Evolutionary conservation across 768 basidiomycete species (phyloP).

Genomic region (Collybia mongolica): DNA sequence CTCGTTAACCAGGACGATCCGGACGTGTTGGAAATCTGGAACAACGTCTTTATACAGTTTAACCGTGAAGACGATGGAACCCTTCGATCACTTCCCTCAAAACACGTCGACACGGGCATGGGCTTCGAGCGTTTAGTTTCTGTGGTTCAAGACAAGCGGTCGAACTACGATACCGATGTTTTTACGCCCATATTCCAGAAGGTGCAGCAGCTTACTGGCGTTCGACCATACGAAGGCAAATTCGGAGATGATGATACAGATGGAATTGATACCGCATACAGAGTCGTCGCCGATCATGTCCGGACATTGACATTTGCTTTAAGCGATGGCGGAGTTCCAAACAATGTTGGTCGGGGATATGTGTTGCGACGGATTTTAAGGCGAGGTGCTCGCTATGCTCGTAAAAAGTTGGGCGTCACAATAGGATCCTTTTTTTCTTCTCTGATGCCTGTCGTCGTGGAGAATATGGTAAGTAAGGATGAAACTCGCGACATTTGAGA

Average conservation of each 20-base stretch:
- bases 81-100: slow-evolving; percentile 77
- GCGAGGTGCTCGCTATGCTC: slow-evolving; percentile 91
- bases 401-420: slow-evolving; percentile 89
- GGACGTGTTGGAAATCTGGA: slow-evolving; percentile 98
- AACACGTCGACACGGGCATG: slow-evolving; percentile 99
- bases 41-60: slow-evolving; percentile 99
- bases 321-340: slow-evolving; percentile 95
- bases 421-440: slow-evolving; percentile 96
- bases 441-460: slow-evolving; percentile 84
- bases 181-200: slow-evolving; percentile 86
- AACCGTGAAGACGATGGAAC: slow-evolving; percentile 91
- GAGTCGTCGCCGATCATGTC: slow-evolving; percentile 95
- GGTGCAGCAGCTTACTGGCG: slow-evolving; percentile 88
- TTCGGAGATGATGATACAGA: slow-evolving; percentile 95
- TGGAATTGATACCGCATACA: slow-evolving; percentile 96
- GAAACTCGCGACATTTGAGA: not conserved
- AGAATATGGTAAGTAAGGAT: slow-evolving; percentile 69
- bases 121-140: slow-evolving; percentile 98
- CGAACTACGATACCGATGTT: slow-evolving; percentile 98
- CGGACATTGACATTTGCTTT: slow-evolving; percentile 94
- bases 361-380: slow-evolving; percentile 93
- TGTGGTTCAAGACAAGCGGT: slow-evolving; percentile 83
- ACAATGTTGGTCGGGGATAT: slow-evolving; percentile 95
- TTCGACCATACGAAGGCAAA: slow-evolving; percentile 83
- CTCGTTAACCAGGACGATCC: slow-evolving; percentile 97